Evolutionary conservation across 2,329 filamentous ascomycete species (phyloP), one percentile per base, ranked within the genome.

Genomic region (Tricladium varicosporioides): DNA sequence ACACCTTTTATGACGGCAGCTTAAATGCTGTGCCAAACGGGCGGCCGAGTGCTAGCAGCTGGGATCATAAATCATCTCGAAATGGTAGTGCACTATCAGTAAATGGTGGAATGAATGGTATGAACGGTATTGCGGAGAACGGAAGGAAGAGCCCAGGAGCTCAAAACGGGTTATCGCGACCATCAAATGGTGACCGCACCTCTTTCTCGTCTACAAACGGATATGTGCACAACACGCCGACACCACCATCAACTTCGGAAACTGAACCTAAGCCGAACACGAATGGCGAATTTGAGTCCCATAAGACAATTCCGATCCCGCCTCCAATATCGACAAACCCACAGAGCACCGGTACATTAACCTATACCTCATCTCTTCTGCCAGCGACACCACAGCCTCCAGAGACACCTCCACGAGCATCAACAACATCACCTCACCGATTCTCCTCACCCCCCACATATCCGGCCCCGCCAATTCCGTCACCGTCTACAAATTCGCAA

Each of bases 371-470:
- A 40, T 67, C 67, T 16, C 48, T 71, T n/a, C 19, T 66, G 42
- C 67, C 68, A 43, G 60, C 63, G 5, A 68, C 66, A 48, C 64
- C 66, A n/a, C 53, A 51, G 15, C 56, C 60, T 18, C 49, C 56
- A n/a, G 60, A 64, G 46, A 60, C 67, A 59, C 63, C 63, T 46
- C 53, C 51, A 63, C 70, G 49, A 65, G 65, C 51, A 53, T 64
- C 44, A 68, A 72, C 60, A 52, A 51, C 69, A 19, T 73, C 72
- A 48, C 75, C 79, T 15, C 82, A 88, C 59, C 79, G 85, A 67
- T 84, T 86, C 63, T 88, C 87, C 4, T 85, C 86, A 1, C 85
- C 88, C 9, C 79, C 86, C 51, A 68, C 82, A 66, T 83, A 84
- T 65, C 74, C 31, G 76, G 50, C 79, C 11, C 74, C 80, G 1